These are phyloP conservation scores for Fraxinus albicans DNA, from an alignment of 305 asterid genomes.

Conservation along the genomic window DNA sequence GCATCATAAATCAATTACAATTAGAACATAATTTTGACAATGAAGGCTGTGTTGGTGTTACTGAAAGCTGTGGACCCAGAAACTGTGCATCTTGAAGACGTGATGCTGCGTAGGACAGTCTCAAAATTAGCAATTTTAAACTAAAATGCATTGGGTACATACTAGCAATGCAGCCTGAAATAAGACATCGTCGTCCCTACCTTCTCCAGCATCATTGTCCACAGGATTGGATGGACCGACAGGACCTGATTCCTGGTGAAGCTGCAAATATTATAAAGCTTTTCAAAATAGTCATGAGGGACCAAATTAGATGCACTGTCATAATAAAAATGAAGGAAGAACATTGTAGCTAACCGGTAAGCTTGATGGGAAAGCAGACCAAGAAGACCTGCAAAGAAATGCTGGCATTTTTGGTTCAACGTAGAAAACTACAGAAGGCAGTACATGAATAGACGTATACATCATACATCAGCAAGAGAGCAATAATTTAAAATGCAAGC, in stretches of 20 bases:
- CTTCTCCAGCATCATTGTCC: slow-evolving; percentile 47
- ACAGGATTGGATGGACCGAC: slow-evolving; percentile 29
- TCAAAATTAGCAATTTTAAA: too few relatives aligned
- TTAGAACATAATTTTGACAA: slow-evolving; percentile 1
- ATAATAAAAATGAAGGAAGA: slow-evolving; percentile 13
- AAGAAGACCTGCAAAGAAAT: slow-evolving; percentile 64
- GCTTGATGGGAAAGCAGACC: slow-evolving; percentile 66
- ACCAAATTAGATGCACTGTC: not conserved
- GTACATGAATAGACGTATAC: not conserved
- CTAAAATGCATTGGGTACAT: not conserved
- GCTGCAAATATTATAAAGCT: slow-evolving; percentile 29
- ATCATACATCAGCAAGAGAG: slow-evolving; percentile 15
- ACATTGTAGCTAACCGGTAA: slow-evolving; percentile 44
- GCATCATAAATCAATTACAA: not conserved
- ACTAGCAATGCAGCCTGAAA: slow-evolving; percentile 12
- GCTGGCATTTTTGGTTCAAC: slow-evolving; percentile 16
- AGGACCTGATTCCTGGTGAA: slow-evolving; percentile 45
- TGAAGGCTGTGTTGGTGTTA: not conserved
- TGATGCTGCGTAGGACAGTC: not conserved
- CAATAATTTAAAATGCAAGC: slow-evolving; percentile 14
- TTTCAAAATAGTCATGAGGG: slow-evolving; percentile 8
- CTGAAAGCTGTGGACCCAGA: not conserved
- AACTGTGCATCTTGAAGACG: not conserved
- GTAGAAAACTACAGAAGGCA: not conserved
- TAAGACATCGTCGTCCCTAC: slow-evolving; percentile 31